phyloP scores from a whole-genome alignment of 257 asterid species.

The Lithospermum erythrorhizon region DNA sequence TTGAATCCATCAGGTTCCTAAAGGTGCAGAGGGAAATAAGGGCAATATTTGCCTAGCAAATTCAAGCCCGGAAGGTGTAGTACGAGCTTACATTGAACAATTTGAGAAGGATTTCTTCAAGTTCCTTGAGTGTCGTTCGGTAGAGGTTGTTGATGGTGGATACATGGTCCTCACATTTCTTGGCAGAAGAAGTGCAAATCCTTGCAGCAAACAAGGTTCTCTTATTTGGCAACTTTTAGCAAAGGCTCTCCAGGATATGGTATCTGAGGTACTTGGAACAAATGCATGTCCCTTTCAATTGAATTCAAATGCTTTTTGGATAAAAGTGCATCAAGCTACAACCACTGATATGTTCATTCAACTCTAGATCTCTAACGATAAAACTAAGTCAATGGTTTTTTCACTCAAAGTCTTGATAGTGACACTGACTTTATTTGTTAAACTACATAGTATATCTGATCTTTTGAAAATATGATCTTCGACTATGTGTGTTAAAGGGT shows the following conservation, averaged over 20 bases:
- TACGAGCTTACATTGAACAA: conserved; percentile 42
- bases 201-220: conserved; percentile 55
- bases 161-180: conserved; percentile 55
- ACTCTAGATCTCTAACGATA: no score
- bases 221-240: conserved; percentile 58
- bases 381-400: no score
- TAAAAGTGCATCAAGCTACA: no score
- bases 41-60: conserved; percentile 37
- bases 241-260: conserved; percentile 35
- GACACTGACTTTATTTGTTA: no score
- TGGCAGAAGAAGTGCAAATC: conserved; percentile 45
- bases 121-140: conserved; percentile 40
- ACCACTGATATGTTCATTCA: no score
- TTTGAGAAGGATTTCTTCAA: conserved; percentile 40
- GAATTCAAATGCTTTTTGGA: no score
- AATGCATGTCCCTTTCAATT: no score
- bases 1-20: conserved; percentile 27
- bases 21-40: conserved; percentile 31
- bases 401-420: no score
- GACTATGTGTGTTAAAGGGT: no score
- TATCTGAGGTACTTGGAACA: conserved; percentile 34
- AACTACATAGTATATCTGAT: no score
- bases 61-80: conserved; percentile 34
- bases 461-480: no score
- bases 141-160: conserved; percentile 49